These are phyloP conservation scores for Sisymbrium irio DNA, from an alignment of 345 rosid species.

Conservation along the genomic window DNA sequence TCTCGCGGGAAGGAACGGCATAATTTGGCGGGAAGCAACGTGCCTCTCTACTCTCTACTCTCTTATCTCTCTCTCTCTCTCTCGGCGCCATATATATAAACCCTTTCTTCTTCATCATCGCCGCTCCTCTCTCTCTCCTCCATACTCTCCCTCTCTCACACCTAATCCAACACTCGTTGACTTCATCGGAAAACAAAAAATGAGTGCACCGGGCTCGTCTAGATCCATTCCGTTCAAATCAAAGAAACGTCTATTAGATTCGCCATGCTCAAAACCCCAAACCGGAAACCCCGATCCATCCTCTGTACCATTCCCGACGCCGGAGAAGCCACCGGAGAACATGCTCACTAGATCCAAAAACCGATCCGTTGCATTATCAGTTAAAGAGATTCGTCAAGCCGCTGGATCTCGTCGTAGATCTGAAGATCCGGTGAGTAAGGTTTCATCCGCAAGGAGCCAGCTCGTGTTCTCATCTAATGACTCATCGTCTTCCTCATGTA, in stretches of 20 bases:
- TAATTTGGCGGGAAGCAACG: conserved; percentile 10
- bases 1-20: conserved; percentile 5
- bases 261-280: conserved; percentile 1
- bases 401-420: conserved; percentile 48
- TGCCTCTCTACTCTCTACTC: neutral
- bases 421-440: conserved; percentile 29
- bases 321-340: conserved; percentile 43
- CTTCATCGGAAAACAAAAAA: neutral
- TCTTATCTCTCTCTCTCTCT: neutral
- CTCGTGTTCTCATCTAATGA: conserved; percentile 33
- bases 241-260: conserved; percentile 37
- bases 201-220: conserved; percentile 39
- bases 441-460: conserved; percentile 42
- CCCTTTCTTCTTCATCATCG: neutral
- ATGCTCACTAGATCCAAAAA: conserved; percentile 46
- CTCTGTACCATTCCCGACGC: conserved; percentile 46
- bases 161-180: neutral
- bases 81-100: neutral
- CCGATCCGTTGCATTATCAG: conserved; percentile 57
- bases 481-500: conserved; percentile 19
- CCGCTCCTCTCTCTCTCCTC: neutral
- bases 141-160: neutral
- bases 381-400: conserved; percentile 52
- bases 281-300: conserved; percentile 17
- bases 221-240: conserved; percentile 43